A percentile compares a stretch with the other conserved stretches of the same genome.
phyloP scores from a whole-genome alignment of 2,329 filamentous ascomycete genomes.

The Penicillium expansum region DNA sequence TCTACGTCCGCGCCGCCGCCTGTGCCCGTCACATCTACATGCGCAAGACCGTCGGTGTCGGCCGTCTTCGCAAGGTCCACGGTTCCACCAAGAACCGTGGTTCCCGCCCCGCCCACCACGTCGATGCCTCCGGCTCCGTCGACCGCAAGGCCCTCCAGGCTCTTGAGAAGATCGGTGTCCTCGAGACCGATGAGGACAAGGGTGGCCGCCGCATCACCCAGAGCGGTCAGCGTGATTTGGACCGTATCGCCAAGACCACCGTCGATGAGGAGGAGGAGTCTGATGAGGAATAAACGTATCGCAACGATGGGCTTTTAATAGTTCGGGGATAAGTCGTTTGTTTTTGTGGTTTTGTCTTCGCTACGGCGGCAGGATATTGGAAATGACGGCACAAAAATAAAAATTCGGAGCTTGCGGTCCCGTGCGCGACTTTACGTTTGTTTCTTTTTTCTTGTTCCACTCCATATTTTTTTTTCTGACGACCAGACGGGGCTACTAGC shows the following conservation, averaged over 20 bases:
- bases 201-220: slow-evolving; percentile 98
- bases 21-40: slow-evolving; percentile 99
- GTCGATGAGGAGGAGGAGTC: slow-evolving; percentile 47
- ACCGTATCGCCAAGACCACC: slow-evolving; percentile 82
- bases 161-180: slow-evolving; percentile 98
- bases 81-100: slow-evolving; percentile 97
- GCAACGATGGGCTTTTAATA: slow-evolving; percentile 26
- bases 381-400: slow-evolving; percentile 27
- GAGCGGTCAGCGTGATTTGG: slow-evolving; percentile 97
- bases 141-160: slow-evolving; percentile 98
- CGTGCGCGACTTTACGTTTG: slow-evolving; percentile 26
- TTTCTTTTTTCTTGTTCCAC: slow-evolving; percentile 27
- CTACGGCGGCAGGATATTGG: slow-evolving; percentile 17
- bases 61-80: slow-evolving; percentile 95
- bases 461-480: slow-evolving; percentile 23
- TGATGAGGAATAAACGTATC: slow-evolving; percentile 44
- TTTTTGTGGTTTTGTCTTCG: slow-evolving; percentile 21
- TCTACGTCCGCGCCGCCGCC: slow-evolving; percentile 82
- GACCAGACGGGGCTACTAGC: slow-evolving; percentile 31
- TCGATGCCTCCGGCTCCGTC: slow-evolving; percentile 89
- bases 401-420: slow-evolving; percentile 29
- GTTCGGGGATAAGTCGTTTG: slow-evolving; percentile 26
- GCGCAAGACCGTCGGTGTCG: slow-evolving; percentile 98
- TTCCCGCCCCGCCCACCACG: slow-evolving; percentile 85
- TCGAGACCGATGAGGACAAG: slow-evolving; percentile 98